Conservation (phyloP, 192 early-diverging fungal genomes). For the Coemansia sp. region DNA sequence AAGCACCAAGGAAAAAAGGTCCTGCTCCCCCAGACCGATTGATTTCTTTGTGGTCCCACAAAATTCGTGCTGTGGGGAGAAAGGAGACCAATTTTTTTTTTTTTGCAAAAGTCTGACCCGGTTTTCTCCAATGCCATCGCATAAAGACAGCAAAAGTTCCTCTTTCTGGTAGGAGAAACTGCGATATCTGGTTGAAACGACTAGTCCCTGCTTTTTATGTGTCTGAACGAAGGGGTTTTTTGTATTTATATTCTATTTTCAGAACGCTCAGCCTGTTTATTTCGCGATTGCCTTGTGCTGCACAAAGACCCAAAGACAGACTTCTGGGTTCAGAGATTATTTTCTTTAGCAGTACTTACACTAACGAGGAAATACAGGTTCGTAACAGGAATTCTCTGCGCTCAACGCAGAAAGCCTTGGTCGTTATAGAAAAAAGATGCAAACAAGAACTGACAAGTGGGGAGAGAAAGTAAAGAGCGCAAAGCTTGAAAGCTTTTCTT, state of each 20-base stretch:
- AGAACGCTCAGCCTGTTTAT: not conserved
- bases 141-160: too few relatives aligned
- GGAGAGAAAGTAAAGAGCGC: not conserved
- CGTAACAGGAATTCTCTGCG: not conserved
- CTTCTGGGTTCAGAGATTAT: not conserved
- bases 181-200: not conserved
- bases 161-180: not conserved
- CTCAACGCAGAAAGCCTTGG: not conserved
- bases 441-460: not conserved
- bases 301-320: not conserved
- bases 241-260: not conserved
- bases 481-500: not conserved
- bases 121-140: not conserved
- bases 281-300: not conserved
- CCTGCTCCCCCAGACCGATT: not conserved
- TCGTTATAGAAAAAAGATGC: not conserved
- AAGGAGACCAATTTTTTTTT: not conserved
- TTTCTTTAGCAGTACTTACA: not conserved
- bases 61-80: not conserved
- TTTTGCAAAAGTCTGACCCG: not conserved
- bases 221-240: not conserved
- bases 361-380: not conserved
- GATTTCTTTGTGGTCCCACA: not conserved
- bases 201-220: constrained; percentile 3
- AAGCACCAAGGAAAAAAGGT: too few relatives aligned